phyloP scores from a whole-genome alignment of 2,329 filamentous ascomycete species.

The Hymenoscyphus linearis region DNA sequence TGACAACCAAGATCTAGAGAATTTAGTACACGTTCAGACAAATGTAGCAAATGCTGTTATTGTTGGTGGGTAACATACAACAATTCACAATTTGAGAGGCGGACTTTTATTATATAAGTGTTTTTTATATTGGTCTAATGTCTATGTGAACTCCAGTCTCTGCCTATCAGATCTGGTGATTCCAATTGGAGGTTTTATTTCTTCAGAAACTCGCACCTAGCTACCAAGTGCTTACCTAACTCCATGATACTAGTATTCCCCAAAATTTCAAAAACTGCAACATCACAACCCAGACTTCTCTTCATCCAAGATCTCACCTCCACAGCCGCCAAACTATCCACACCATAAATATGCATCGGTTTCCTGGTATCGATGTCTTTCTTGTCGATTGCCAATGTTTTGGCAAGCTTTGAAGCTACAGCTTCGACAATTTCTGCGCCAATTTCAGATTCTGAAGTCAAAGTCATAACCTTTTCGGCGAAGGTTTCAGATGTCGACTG shows the following conservation, averaged over 20 bases:
- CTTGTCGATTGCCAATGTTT: slow-evolving; percentile 40
- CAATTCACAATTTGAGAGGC: too few relatives aligned
- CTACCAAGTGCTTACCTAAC: background rate
- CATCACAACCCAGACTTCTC: slow-evolving; percentile 38
- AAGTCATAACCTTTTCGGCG: background rate
- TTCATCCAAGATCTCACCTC: slow-evolving; percentile 41
- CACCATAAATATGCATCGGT: slow-evolving; percentile 38
- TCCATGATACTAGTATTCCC: slow-evolving; percentile 8
- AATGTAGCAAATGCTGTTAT: too few relatives aligned
- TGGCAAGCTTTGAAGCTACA: slow-evolving; percentile 35
- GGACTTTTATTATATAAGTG: too few relatives aligned
- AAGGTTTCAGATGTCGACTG: background rate
- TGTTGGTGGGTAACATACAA: too few relatives aligned
- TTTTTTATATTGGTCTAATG: too few relatives aligned
- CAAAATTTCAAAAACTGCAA: slow-evolving; percentile 43
- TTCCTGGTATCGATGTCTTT: slow-evolving; percentile 37
- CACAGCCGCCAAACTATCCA: slow-evolving; percentile 21
- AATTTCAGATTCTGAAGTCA: background rate
- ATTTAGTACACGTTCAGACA: too few relatives aligned
- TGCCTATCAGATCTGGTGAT: background rate
- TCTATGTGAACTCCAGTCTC: too few relatives aligned
- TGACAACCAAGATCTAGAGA: too few relatives aligned
- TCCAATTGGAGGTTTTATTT: background rate
- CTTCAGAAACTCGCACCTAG: background rate
- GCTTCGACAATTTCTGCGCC: slow-evolving; percentile 6